phyloP scores from a whole-genome alignment of 768 basidiomycete genomes.

The Phanerodontia chrysosporium region DNA sequence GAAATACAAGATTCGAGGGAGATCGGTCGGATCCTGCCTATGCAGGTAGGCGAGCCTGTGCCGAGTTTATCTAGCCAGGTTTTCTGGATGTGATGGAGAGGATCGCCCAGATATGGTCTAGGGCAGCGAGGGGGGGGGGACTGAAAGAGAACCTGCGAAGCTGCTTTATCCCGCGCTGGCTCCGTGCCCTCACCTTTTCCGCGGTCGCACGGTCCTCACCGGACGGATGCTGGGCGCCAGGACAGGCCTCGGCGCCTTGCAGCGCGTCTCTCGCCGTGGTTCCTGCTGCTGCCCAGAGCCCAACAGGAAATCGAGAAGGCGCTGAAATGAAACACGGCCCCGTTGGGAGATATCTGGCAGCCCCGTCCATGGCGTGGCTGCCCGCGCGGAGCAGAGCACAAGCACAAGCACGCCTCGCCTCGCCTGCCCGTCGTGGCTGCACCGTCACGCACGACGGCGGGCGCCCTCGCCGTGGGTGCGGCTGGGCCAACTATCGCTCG shows the following conservation, averaged over 20 bases:
- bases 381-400: too few relatives aligned
- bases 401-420: too few relatives aligned
- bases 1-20: slow-evolving; percentile 1
- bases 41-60: slow-evolving; percentile 1
- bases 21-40: slow-evolving; percentile 10
- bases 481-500: not conserved
- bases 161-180: slow-evolving; percentile 3
- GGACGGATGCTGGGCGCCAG: not conserved
- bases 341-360: not conserved
- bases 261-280: not conserved
- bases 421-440: too few relatives aligned
- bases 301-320: not conserved
- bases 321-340: slow-evolving; percentile 1
- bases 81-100: slow-evolving; percentile 2
- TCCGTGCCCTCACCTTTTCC: not conserved
- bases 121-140: too few relatives aligned
- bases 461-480: not conserved
- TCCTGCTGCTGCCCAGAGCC: not conserved
- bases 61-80: slow-evolving; percentile 9
- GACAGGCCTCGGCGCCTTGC: not conserved
- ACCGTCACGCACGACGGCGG: not conserved
- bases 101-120: slow-evolving; percentile 8
- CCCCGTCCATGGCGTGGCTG: not conserved
- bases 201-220: not conserved
- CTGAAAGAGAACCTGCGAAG: not conserved